phyloP scores from a whole-genome alignment of 192 early-diverging fungal species.

The Paraglomus occultum region DNA sequence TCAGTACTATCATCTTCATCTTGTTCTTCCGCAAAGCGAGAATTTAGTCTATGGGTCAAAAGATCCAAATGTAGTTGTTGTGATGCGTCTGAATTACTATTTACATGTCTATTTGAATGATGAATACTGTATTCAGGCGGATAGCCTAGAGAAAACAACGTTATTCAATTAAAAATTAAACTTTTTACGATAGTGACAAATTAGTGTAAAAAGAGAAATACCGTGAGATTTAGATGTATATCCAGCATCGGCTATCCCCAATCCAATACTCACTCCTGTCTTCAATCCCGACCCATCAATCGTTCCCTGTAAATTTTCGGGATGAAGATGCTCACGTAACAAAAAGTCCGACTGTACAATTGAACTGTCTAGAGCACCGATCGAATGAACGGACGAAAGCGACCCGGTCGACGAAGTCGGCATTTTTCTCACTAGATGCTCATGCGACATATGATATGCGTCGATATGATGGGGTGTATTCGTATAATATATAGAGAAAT shows the following conservation, averaged over 20 bases:
- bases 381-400: constrained; percentile 11
- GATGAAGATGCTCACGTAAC: neutral
- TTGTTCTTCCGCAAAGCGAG: neutral
- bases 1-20: constrained; percentile 4
- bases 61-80: neutral
- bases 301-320: neutral
- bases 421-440: neutral
- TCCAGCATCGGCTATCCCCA: neutral
- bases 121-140: too few species aligned
- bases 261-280: neutral
- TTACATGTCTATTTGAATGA: too few species aligned
- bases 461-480: neutral
- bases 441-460: neutral
- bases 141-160: neutral
- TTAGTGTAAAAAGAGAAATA: neutral
- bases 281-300: neutral
- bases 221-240: neutral
- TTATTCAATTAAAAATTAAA: neutral
- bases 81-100: neutral
- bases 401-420: neutral
- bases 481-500: neutral
- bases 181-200: too few species aligned
- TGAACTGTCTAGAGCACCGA: neutral
- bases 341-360: neutral
- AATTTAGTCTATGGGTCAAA: neutral